phyloP scores from a whole-genome alignment of 2,329 filamentous ascomycete genomes.

The Cytospora mali region DNA sequence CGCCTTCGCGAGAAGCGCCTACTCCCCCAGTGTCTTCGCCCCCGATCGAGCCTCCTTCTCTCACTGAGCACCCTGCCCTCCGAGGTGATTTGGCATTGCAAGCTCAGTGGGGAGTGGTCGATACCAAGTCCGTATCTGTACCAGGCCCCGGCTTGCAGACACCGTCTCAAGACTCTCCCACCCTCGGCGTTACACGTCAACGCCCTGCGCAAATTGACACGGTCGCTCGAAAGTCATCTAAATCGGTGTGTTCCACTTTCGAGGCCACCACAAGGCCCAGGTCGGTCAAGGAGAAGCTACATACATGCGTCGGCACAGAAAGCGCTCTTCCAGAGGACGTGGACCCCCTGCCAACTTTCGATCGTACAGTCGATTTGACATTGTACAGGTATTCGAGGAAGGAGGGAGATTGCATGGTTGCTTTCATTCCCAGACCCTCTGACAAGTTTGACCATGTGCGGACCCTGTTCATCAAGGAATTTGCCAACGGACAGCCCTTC shows the following conservation, averaged over 20 bases:
- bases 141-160: not conserved
- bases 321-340: not conserved
- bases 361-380: constrained; percentile 31
- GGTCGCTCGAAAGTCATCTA: not conserved
- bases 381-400: constrained; percentile 24
- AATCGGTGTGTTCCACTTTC: not conserved
- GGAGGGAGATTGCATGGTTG: constrained; percentile 12
- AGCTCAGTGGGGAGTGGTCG: not conserved
- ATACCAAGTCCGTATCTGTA: not conserved
- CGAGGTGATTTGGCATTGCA: constrained; percentile 11
- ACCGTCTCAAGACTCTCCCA: not conserved
- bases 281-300: not conserved
- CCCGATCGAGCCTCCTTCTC: constrained; percentile 4
- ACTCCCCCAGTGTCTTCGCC: not conserved
- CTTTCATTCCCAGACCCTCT: constrained; percentile 5
- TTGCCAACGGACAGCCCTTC: constrained; percentile 12
- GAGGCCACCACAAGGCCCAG: not conserved
- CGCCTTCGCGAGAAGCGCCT: not conserved
- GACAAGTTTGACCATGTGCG: constrained; percentile 27
- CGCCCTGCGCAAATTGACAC: constrained; percentile 11
- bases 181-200: constrained; percentile 8
- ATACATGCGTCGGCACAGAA: not conserved
- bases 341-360: constrained; percentile 35
- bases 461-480: constrained; percentile 11
- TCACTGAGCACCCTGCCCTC: constrained; percentile 12